phyloP scores from a whole-genome alignment of 1,284 basidiomycete genomes.

The Pascua guehoae region DNA sequence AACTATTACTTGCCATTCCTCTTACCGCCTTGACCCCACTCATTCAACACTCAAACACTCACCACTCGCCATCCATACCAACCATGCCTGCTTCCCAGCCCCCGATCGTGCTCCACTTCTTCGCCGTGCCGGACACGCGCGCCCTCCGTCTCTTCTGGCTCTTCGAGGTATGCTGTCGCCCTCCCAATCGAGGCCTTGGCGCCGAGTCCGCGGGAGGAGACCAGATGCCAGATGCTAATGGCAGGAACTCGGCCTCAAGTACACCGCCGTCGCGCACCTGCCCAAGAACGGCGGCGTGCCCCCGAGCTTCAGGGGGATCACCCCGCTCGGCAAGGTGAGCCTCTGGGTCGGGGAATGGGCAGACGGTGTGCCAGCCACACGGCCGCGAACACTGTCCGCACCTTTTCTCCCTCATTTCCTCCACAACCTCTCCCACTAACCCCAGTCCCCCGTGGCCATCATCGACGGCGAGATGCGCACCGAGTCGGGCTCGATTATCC shows the following conservation, averaged over 20 bases:
- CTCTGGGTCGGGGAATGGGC: too few relatives aligned
- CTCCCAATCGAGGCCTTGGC: background rate
- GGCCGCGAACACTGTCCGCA: background rate
- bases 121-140: slow-evolving; percentile 4
- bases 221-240: background rate
- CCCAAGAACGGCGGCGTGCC: background rate
- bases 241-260: slow-evolving; percentile 8
- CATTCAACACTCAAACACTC: too few relatives aligned
- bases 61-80: too few relatives aligned
- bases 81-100: background rate
- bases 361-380: background rate
- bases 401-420: slow-evolving; percentile 3
- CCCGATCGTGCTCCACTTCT: slow-evolving; percentile 5
- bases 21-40: too few relatives aligned
- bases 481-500: slow-evolving; percentile 37
- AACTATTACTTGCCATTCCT: too few relatives aligned
- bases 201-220: too few relatives aligned
- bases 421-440: background rate
- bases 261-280: background rate
- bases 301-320: background rate
- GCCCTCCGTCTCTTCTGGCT: slow-evolving; percentile 7
- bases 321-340: slow-evolving; percentile 4
- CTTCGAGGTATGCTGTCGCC: slow-evolving; percentile 4
- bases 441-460: slow-evolving; percentile 26
- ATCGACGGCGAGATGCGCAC: slow-evolving; percentile 27